These are phyloP conservation scores for Schwanniomyces pseudopolymorphus DNA, from an alignment of 805 yeast species.

Conservation along the genomic window DNA sequence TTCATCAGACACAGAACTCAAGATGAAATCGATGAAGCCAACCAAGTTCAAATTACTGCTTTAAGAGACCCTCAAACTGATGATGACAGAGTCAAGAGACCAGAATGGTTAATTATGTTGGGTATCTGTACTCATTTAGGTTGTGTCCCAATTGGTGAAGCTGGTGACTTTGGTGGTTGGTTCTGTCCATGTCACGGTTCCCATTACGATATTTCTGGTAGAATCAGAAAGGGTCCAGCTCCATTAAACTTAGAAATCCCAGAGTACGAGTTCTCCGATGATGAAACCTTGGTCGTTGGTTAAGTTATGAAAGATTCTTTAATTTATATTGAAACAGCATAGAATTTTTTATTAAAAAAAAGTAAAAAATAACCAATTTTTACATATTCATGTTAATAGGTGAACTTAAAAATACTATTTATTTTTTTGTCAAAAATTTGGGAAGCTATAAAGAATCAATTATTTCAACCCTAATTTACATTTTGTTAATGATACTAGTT, in stretches of 20 bases:
- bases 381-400: conserved; percentile 6
- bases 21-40: conserved; percentile 93
- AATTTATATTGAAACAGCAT: conserved; percentile 1
- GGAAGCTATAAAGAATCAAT: not conserved
- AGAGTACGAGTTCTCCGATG: conserved; percentile 73
- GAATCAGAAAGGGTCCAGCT: conserved; percentile 99
- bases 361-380: conserved; percentile 1
- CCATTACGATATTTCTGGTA: conserved; percentile 99
- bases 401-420: conserved; percentile 4
- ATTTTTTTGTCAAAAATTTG: conserved; percentile 2
- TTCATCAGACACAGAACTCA: conserved; percentile 98
- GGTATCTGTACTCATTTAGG: conserved; percentile 99
- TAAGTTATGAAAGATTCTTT: conserved; percentile 31
- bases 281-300: conserved; percentile 86
- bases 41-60: conserved; percentile 66
- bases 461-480: not conserved
- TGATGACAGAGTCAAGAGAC: conserved; percentile 89
- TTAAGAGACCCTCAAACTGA: conserved; percentile 96
- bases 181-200: conserved; percentile 99
- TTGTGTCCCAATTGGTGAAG: conserved; percentile 99
- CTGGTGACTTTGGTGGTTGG: conserved; percentile 99
- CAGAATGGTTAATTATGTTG: conserved; percentile 98
- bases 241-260: conserved; percentile 98
- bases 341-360: conserved; percentile 2
- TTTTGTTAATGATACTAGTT: conserved; percentile 7